phyloP scores from a whole-genome alignment of 176 grass and related monocot species.

The Ensete glaucum region DNA sequence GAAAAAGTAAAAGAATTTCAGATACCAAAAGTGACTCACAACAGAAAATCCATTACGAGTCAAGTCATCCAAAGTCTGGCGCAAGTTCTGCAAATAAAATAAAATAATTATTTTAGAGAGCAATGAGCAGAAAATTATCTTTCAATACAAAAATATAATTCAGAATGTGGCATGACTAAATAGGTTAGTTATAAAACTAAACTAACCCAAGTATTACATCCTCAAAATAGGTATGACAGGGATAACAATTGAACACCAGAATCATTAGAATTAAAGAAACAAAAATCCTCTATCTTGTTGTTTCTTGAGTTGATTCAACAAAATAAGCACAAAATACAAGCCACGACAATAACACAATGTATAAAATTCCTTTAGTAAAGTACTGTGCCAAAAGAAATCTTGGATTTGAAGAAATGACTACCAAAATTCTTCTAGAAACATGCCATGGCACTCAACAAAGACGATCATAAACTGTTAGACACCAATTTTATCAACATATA shows the following conservation, averaged over 20 bases:
- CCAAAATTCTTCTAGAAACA: neutral
- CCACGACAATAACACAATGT: neutral
- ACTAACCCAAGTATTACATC: neutral
- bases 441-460: neutral
- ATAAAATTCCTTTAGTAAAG: neutral
- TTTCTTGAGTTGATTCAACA: neutral
- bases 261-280: neutral
- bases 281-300: neutral
- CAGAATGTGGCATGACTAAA: neutral
- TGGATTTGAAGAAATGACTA: constrained; percentile 4
- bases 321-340: neutral
- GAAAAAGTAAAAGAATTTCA: neutral
- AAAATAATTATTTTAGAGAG: constrained; percentile 16
- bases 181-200: neutral
- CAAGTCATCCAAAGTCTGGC: constrained; percentile 97
- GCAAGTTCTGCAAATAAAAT: constrained; percentile 62
- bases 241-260: neutral
- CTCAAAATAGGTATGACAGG: neutral
- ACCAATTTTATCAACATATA: neutral
- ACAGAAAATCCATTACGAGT: constrained; percentile 90
- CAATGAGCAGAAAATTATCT: neutral
- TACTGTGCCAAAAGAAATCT: neutral
- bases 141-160: neutral
- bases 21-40: constrained; percentile 26
- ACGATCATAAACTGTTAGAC: neutral